A percentile compares a stretch with the other conserved stretches of the same genome.
Evolutionary conservation across 306 rosid genomes (phyloP).

Genomic region (Alnus glutinosa): DNA sequence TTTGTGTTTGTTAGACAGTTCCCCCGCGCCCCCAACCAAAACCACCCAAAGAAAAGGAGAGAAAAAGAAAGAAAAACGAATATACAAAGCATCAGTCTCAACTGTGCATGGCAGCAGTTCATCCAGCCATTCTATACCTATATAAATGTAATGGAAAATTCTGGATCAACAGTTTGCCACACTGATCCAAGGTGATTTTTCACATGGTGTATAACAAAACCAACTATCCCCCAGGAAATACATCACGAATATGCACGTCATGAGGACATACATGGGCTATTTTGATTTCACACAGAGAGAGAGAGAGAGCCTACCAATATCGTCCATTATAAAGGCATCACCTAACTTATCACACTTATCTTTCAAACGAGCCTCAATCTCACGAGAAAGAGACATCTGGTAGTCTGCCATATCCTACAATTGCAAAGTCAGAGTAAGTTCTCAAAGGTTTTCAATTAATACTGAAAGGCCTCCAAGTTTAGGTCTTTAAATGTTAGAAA

Average conservation of each 20-base stretch:
- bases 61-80: slow-evolving; percentile 1
- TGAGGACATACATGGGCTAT: neutral
- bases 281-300: neutral
- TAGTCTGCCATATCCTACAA: slow-evolving; percentile 82
- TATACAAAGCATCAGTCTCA: neutral
- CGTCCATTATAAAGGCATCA: slow-evolving; percentile 70
- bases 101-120: neutral
- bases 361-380: slow-evolving; percentile 75
- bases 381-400: slow-evolving; percentile 70
- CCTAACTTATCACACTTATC: slow-evolving; percentile 71
- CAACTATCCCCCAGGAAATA: slow-evolving; percentile 1
- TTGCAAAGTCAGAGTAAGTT: slow-evolving; percentile 1
- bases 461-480: too few species aligned
- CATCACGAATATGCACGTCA: neutral
- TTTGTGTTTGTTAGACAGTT: neutral
- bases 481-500: too few species aligned
- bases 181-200: neutral
- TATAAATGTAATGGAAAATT: neutral
- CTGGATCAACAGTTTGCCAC: slow-evolving; percentile 1
- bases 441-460: neutral
- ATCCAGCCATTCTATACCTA: neutral
- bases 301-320: slow-evolving; percentile 50
- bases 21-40: neutral
- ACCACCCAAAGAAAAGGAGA: neutral
- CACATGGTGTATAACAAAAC: neutral